Evolutionary conservation across 139 green algal species (phyloP), one percentile per base, ranked within the genome.

Genomic region (Picochlorum sp.): DNA sequence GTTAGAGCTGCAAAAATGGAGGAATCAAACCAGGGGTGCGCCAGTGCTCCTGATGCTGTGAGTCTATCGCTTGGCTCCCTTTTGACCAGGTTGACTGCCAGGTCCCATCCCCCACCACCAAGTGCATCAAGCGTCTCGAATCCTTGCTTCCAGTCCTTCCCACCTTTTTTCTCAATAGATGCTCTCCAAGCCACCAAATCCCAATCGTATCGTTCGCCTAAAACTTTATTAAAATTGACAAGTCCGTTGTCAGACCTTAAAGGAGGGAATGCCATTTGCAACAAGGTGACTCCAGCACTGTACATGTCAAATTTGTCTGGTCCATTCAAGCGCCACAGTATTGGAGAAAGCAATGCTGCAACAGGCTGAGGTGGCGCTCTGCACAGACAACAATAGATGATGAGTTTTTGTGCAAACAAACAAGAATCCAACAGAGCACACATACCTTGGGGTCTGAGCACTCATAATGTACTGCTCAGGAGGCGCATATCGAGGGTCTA

Each of bases 221-320:
- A 66, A 44, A 64, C 20, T 58, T 75, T 70, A 52, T 74, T 74
- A 76, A 94, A 94, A 0, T 66, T 65, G 18, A 89, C 76, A 31
- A 95, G 61, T 30, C 47, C 59, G 53, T 84, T 86, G 72, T 93
- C 87, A 30, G 39, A 78, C 16, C 87, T 66, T 62, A 95, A 74
- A 26, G 60, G 50, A 0, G 76, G 64, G 54, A 95, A 89, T n/a
- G 70, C 69, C 67, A 93, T 69, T 65, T 83, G 75, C 55, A 94
- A 50, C 61, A 91, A 59, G 12, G 79, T 77, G 5, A 94, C 59
- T 33, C 86, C 86, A 31, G 55, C 76, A 45, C 53, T 75, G 81
- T 88, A 96, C 76, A 94, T 90, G 77, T 96, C 88, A 58, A 96
- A 96, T 37, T 82, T 78, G 69, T 96, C 88, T 1, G 88, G 88